phyloP scores from a whole-genome alignment of 2,329 filamentous ascomycete genomes.

The Nothomitra cinnamomea region DNA sequence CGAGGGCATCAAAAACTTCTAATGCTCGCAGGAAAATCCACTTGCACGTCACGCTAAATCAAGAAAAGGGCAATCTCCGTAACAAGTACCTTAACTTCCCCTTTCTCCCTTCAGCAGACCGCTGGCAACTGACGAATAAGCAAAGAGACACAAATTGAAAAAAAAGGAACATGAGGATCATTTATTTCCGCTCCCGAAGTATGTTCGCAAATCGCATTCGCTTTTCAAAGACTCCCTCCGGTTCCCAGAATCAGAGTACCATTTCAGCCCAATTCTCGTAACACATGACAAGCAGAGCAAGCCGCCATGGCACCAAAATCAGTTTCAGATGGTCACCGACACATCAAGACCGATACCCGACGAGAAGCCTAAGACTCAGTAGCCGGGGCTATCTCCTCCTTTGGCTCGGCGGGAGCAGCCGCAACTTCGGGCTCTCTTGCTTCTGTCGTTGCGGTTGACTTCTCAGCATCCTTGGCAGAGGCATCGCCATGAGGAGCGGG shows the following conservation, averaged over 20 bases:
- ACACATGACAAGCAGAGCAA: background rate
- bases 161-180: constrained; percentile 3
- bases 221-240: constrained; percentile 4
- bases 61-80: background rate
- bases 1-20: background rate
- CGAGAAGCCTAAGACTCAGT: constrained; percentile 2
- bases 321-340: constrained; percentile 1
- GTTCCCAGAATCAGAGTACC: constrained; percentile 4
- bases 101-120: background rate
- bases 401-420: constrained; percentile 5
- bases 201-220: constrained; percentile 4
- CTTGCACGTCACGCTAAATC: background rate
- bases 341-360: constrained; percentile 3
- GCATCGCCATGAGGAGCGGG: constrained; percentile 34
- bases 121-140: background rate
- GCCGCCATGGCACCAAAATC: constrained; percentile 1
- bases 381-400: background rate
- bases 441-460: constrained; percentile 27
- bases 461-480: constrained; percentile 43
- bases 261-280: background rate
- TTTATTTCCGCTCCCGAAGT: background rate
- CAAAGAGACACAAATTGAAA: constrained; percentile 1
- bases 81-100: constrained; percentile 1
- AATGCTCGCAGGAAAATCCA: constrained; percentile 3
- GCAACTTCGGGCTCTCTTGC: constrained; percentile 14